These are phyloP conservation scores for Mediolabrus comicus DNA, from an alignment of 108 stramenopile species.

Conservation along the genomic window DNA sequence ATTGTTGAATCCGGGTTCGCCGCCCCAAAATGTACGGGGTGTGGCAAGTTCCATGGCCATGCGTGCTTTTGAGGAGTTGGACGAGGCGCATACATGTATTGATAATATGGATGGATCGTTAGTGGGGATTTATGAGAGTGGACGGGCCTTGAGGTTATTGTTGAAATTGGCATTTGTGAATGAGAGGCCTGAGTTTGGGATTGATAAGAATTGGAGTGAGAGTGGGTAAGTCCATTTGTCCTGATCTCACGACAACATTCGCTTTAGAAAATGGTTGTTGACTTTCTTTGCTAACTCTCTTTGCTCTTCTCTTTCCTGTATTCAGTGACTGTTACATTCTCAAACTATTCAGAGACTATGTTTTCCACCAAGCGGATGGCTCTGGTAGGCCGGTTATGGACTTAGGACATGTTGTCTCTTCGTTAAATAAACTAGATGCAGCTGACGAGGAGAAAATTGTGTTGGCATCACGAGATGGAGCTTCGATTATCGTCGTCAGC, in stretches of 20 bases:
- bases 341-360: slow-evolving; percentile 92
- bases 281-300: too few species aligned
- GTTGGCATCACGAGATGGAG: slow-evolving; percentile 83
- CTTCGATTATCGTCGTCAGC: slow-evolving; percentile 83
- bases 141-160: slow-evolving; percentile 79
- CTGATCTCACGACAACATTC: too few species aligned
- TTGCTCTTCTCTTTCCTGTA: not conserved
- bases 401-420: slow-evolving; percentile 86
- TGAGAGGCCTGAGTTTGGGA: slow-evolving; percentile 90
- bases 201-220: slow-evolving; percentile 86
- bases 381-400: slow-evolving; percentile 90
- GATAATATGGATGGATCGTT: slow-evolving; percentile 64
- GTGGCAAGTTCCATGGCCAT: slow-evolving; percentile 57
- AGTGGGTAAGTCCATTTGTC: slow-evolving; percentile 46
- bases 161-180: slow-evolving; percentile 89
- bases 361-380: slow-evolving; percentile 92
- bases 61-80: slow-evolving; percentile 66
- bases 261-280: too few species aligned
- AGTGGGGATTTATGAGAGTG: slow-evolving; percentile 82
- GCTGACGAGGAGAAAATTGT: slow-evolving; percentile 88
- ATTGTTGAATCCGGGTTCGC: slow-evolving; percentile 52
- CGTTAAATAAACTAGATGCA: slow-evolving; percentile 90
- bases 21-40: slow-evolving; percentile 59
- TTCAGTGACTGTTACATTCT: slow-evolving; percentile 74
- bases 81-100: slow-evolving; percentile 47